Evolutionary conservation across 805 yeast genomes (phyloP), one percentile per base, ranked within the genome.

Genomic region (Ogataea polymorpha): DNA sequence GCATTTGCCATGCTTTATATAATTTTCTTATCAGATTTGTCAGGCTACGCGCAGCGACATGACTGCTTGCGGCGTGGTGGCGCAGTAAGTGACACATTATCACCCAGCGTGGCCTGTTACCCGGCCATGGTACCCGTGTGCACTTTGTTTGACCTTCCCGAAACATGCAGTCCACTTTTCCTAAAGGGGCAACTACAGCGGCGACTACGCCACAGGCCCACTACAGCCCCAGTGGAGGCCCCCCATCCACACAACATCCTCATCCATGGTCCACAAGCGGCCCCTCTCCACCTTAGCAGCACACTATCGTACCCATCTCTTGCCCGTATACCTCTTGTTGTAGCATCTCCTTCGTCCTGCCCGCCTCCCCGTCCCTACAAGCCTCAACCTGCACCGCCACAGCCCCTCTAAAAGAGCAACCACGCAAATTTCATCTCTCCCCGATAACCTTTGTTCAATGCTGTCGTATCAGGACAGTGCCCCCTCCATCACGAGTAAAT

Each of bases 401-500:
- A 39, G 16, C 34, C 34, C 42, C 34, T 24, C 37, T 25, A 39
- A 23, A 39, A 39, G 42, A 39, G 42, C 42, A 39, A 39, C 42
- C 42, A 39, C 37, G 23, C 24, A 32, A 39, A 39, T 39, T 39
- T 39, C 42, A 39, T 39, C 33, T 39, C 37, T 39, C 29, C 35
- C 32, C 28, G 37, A 32, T 32, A 39, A 39, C 42, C 42, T 39
- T 39, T 39, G 23, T 38, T 39, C 27, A 25, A 58, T 55, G 59
- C 41, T 52, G 35, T 52, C 62, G 37, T 58, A 56, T 41, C 59
- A 61, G 39, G 60, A 56, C 35, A 37, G 51, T 13, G 43, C 56
- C 7, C 58, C 60, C 23, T 58, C 63, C n/a, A 49, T 59, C 23
- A 48, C 63, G 4, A 51, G 57, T 23, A 56, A 51, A 35, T 48